These are phyloP conservation scores for Tilletiaria anomala DNA, from an alignment of 1,284 basidiomycete species.

Conservation along the genomic window DNA sequence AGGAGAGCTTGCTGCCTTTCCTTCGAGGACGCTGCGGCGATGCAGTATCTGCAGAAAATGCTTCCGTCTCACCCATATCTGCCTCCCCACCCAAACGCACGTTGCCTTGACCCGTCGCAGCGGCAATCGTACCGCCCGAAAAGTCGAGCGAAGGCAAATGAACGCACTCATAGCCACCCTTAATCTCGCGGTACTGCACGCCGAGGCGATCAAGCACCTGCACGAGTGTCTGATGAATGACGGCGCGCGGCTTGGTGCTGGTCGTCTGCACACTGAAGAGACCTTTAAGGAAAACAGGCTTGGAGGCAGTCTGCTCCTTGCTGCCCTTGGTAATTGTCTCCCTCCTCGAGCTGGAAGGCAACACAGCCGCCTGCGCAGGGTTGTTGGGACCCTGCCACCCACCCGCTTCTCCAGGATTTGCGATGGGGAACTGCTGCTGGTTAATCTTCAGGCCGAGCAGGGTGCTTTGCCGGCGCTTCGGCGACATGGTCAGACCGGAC, in stretches of 20 bases:
- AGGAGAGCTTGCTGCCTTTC: too few relatives aligned
- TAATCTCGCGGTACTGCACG: slow-evolving; percentile 79
- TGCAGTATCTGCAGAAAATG: too few relatives aligned
- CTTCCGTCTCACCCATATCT: too few relatives aligned
- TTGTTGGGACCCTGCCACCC: slow-evolving; percentile 14
- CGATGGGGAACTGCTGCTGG: slow-evolving; percentile 6
- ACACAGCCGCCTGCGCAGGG: slow-evolving; percentile 13
- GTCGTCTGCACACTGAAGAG: slow-evolving; percentile 67
- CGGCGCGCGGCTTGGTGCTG: slow-evolving; percentile 67
- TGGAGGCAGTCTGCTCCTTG: slow-evolving; percentile 6
- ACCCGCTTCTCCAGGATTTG: slow-evolving; percentile 7
- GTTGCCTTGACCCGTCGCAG: slow-evolving; percentile 16
- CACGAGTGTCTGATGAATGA: slow-evolving; percentile 69
- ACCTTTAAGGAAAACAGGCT: slow-evolving; percentile 40
- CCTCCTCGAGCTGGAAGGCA: slow-evolving; percentile 7
- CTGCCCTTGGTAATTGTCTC: slow-evolving; percentile 5
- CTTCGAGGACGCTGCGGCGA: too few relatives aligned
- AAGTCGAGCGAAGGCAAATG: slow-evolving; percentile 79
- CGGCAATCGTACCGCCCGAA: slow-evolving; percentile 40
- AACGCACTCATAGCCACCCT: slow-evolving; percentile 85
- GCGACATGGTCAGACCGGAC: too few relatives aligned
- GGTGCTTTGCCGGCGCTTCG: too few relatives aligned
- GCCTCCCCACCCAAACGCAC: too few relatives aligned
- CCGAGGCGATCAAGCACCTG: slow-evolving; percentile 83
- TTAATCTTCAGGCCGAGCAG: too few relatives aligned